Evolutionary conservation across 1,284 basidiomycete genomes (phyloP), one percentile per base, ranked within the genome.

Genomic region (Wallemia hederae): DNA sequence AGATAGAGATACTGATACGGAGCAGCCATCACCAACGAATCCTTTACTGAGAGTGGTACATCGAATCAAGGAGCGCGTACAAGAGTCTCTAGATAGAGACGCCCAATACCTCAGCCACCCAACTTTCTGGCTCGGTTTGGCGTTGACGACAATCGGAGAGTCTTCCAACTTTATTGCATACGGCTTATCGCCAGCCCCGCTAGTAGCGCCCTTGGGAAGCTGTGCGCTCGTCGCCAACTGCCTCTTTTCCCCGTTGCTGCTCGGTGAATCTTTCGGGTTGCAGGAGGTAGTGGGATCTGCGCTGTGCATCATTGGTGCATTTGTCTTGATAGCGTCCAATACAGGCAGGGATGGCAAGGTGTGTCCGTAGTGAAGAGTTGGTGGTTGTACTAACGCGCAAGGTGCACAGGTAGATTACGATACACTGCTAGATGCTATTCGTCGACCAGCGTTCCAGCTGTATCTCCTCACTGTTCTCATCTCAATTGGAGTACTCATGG

Each of bases 131-230:
- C 5, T 49, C n/a, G 39, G 39, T 17, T 49, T 49, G n/a, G 39
- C 14, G 19, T 3, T 49, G 11, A 11, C 39, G 14, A 49, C 9
- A 15, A 15, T 49, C 5, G 39, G 39, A 49, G 39, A 49, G 39
- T 58, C 22, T 57, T 28, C 22, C 24, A 27, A 55, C 55, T 34
- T 60, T 60, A 49, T 27, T 22, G 24, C 24, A 59, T 59, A 70
- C 64, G 69, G 69, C 17, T 68, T 70, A 31, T 67, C 69, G 2
- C 69, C 69, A 5, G 69, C 69, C 55, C 68, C 68, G 1, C 62
- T 70, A 24, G 68, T 70, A 3, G 68, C 69, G 3, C 69, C 69
- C 1, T 65, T 70, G 9, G 69, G 69, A 14, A 60, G 60, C n/a
- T 67, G 69, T 0, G 67, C 69, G 1, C 60, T 70, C 2, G 65